Conservation (phyloP, 2,329 filamentous ascomycete species). For the Phyllosticta paracitricarpa region DNA sequence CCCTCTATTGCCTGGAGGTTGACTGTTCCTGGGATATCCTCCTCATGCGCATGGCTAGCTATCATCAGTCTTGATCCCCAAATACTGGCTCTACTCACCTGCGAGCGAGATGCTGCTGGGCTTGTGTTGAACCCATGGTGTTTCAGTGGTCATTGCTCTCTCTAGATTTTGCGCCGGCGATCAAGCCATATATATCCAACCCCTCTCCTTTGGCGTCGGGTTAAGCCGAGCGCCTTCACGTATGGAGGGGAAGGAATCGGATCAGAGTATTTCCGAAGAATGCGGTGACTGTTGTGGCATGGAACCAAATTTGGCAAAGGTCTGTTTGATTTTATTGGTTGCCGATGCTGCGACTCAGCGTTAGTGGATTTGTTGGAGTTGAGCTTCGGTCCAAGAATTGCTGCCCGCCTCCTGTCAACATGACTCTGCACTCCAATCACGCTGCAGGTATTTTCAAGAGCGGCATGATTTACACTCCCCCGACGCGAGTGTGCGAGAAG, state of each 20-base stretch:
- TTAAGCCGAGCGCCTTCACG: neutral
- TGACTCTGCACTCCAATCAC: too few species aligned
- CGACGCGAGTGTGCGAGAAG: neutral
- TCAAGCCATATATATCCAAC: neutral
- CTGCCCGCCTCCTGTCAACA: neutral
- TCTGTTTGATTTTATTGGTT: neutral
- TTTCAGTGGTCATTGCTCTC: neutral
- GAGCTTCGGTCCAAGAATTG: neutral
- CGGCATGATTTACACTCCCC: too few species aligned
- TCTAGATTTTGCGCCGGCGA: neutral
- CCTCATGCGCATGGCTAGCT: neutral
- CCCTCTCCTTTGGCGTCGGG: neutral
- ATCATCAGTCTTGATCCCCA: neutral
- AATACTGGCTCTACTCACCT: conserved; percentile 21
- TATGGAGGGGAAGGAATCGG: neutral
- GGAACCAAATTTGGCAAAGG: neutral
- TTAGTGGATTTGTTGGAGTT: neutral
- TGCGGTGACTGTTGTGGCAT: neutral
- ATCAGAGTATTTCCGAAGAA: neutral
- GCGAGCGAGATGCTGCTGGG: conserved; percentile 11
- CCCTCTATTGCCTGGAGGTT: conserved; percentile 45
- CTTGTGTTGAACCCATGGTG: neutral
- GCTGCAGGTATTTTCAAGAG: too few species aligned
- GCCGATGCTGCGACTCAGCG: neutral
- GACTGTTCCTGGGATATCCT: conserved; percentile 46